Evolutionary conservation across 345 rosid genomes (phyloP).

Genomic region (Populus ilicifolia): DNA sequence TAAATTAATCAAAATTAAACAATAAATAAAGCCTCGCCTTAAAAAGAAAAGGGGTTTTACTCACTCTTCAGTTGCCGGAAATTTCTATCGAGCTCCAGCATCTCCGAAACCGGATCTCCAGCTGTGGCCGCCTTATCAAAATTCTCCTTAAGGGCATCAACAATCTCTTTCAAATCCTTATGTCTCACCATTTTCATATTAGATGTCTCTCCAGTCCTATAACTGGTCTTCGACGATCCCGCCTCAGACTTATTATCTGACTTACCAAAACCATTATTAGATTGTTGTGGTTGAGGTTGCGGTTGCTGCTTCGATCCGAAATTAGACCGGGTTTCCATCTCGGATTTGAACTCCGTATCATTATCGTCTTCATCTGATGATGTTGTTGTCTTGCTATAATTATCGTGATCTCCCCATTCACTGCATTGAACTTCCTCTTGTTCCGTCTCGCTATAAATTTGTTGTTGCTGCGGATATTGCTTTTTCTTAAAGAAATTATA

Average conservation of each 20-base stretch:
- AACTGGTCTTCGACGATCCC: slow-evolving; percentile 51
- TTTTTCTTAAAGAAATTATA: slow-evolving; percentile 44
- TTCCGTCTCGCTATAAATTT: slow-evolving; percentile 45
- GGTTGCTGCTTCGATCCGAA: slow-evolving; percentile 37
- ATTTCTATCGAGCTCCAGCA: slow-evolving; percentile 89
- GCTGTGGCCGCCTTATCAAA: slow-evolving; percentile 79
- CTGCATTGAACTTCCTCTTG: slow-evolving; percentile 97
- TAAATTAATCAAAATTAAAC: background rate
- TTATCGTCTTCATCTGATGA: slow-evolving; percentile 44
- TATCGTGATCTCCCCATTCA: slow-evolving; percentile 78
- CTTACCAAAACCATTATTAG: slow-evolving; percentile 14
- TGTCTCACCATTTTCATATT: slow-evolving; percentile 87
- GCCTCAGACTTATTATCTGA: slow-evolving; percentile 44
- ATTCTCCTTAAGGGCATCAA: slow-evolving; percentile 71
- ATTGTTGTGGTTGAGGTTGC: slow-evolving; percentile 8
- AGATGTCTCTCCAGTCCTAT: slow-evolving; percentile 46
- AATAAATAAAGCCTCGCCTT: too few relatives aligned
- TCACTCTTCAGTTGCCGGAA: slow-evolving; percentile 86
- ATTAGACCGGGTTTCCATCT: slow-evolving; percentile 57
- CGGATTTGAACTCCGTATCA: slow-evolving; percentile 60
- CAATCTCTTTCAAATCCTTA: slow-evolving; percentile 86
- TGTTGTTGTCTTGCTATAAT: slow-evolving; percentile 54
- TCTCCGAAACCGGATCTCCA: slow-evolving; percentile 76
- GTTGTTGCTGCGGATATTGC: background rate
- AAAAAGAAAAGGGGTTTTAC: background rate